phyloP scores from a whole-genome alignment of 768 basidiomycete species.

The Leccinum ochraceum region DNA sequence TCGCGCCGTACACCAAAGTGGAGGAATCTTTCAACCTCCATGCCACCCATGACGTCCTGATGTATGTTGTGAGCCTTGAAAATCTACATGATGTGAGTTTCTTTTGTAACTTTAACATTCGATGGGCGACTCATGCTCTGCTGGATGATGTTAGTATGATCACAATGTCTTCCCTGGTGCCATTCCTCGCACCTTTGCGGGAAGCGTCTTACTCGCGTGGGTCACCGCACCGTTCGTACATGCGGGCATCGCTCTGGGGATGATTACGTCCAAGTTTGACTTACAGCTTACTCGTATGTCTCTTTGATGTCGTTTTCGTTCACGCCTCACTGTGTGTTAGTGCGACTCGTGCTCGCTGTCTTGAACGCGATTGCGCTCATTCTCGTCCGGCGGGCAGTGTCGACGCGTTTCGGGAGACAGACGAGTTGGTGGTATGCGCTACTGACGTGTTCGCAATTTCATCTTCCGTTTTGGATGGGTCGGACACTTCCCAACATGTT shows the following conservation, averaged over 20 bases:
- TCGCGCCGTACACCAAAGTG: conserved; percentile 92
- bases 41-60: conserved; percentile 82
- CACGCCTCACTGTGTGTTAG: conserved; percentile 39
- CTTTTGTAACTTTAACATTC: conserved; percentile 2
- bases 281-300: conserved; percentile 69
- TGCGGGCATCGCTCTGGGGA: conserved; percentile 41
- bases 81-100: conserved; percentile 51
- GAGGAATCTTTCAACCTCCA: conserved; percentile 98
- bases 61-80: conserved; percentile 58
- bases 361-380: conserved; percentile 64
- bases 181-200: conserved; percentile 85
- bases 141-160: conserved; percentile 65
- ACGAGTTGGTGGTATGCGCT: conserved; percentile 62
- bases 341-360: conserved; percentile 69
- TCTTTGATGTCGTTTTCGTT: not conserved
- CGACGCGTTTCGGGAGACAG: conserved; percentile 59
- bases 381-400: conserved; percentile 62
- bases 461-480: conserved; percentile 91
- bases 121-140: conserved; percentile 10
- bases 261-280: conserved; percentile 58
- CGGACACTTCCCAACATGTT: conserved; percentile 95
- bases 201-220: conserved; percentile 69
- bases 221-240: conserved; percentile 50
- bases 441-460: conserved; percentile 83
- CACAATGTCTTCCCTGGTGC: conserved; percentile 88